Evolutionary conservation across 2,329 filamentous ascomycete genomes (phyloP), one percentile per base, ranked within the genome.

Genomic region (Fusarium sp.): DNA sequence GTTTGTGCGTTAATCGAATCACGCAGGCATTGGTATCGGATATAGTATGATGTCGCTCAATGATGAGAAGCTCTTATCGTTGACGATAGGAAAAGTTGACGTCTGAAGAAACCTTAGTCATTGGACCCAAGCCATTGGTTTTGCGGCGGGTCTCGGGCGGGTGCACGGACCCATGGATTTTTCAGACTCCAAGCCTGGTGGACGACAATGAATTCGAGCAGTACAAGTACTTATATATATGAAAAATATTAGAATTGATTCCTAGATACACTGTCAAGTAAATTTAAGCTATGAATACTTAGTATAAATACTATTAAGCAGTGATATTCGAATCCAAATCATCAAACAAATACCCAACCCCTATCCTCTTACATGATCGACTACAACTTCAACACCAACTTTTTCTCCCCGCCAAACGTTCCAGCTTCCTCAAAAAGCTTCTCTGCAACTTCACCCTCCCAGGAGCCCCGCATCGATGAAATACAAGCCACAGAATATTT

Each of bases 61-160:
- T 38, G 31, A 66, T 50, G n/a, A 58, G 18, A 49, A 54, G 44
- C 36, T 64, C 53, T 65, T 55, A 61, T 71, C 67, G 63, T 65
- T 53, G 53, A 62, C 52, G 66, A 53, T 60, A 60, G 50, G 58
- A 67, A 66, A 69, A 66, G 60, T 66, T 63, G 66, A 62, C 55
- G 58, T 72, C 63, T 34, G 55, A 63, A 65, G 24, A 43, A 28
- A 28, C 18, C 63, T 69, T 70, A 70, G 66, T 69, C 66, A 70
- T 64, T 52, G 22, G 43, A 17, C 28, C 68, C 63, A 56, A 49
- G 36, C 38, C 14, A 46, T 14, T 57, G 67, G 66, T 61, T 67
- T 60, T 63, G 42, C 54, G 40, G 48, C 50, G 50, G 39, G 57
- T 53, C 46, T 52, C 34, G 17, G 52, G 28, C 33, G 39, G 28